Percentiles rank a stretch among this genome's conserved stretches.
Evolutionary conservation across 2,329 filamentous ascomycete genomes (phyloP).

Genomic region (Neonectria faginata): DNA sequence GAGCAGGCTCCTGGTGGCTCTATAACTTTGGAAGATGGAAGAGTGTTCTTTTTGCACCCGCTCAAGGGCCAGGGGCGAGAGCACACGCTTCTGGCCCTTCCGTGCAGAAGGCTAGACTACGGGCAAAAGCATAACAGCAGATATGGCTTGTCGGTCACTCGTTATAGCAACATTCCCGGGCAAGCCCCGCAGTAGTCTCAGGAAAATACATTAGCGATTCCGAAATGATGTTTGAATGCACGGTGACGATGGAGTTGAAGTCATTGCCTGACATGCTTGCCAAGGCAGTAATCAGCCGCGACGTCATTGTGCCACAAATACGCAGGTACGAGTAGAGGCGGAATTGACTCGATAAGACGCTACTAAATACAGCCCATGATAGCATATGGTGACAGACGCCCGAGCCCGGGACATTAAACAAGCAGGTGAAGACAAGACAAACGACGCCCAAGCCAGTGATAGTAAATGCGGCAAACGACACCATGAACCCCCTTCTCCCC

Average conservation of each 20-base stretch:
- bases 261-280: background rate
- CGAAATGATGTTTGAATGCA: conserved; percentile 23
- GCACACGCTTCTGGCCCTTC: conserved; percentile 33
- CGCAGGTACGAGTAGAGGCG: background rate
- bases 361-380: background rate
- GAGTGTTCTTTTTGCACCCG: conserved; percentile 42
- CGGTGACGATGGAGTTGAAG: background rate
- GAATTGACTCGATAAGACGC: background rate
- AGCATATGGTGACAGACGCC: background rate
- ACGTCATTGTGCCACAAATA: too few species aligned
- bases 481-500: background rate
- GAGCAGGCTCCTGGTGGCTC: conserved; percentile 43
- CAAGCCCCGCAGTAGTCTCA: conserved; percentile 53
- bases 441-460: background rate
- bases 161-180: conserved; percentile 45
- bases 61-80: conserved; percentile 28
- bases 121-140: conserved; percentile 45
- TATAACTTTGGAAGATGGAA: conserved; percentile 37
- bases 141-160: conserved; percentile 51
- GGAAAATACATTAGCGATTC: conserved; percentile 47
- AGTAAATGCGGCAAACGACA: background rate
- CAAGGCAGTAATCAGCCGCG: too few species aligned
- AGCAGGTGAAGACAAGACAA: conserved; percentile 8
- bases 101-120: conserved; percentile 46
- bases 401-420: background rate